Conservation (phyloP, 148 eudicot species). For the Vaccinium corymbosum region DNA sequence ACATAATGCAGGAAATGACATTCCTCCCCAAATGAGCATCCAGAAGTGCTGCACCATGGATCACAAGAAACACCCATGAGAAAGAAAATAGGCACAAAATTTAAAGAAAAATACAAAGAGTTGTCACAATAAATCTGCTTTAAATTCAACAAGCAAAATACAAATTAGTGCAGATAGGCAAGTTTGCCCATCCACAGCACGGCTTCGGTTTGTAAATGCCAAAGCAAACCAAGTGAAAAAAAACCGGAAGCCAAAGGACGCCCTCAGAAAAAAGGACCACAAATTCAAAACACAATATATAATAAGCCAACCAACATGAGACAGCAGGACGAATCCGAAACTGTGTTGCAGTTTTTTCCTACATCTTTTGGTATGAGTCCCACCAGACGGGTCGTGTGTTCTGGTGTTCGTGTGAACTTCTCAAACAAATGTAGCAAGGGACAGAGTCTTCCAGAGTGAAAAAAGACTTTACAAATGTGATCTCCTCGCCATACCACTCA, state of each 20-base stretch:
- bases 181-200: not conserved
- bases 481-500: not conserved
- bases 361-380: not conserved
- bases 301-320: too few species aligned
- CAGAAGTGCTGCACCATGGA: constrained; percentile 21
- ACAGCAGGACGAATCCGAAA: not conserved
- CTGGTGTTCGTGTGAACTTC: not conserved
- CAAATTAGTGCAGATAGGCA: not conserved
- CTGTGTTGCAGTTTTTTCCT: not conserved
- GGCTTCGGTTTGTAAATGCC: not conserved
- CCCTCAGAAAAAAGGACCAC: not conserved
- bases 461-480: not conserved
- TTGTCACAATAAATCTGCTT: not conserved
- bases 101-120: not conserved
- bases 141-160: not conserved
- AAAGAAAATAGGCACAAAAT: not conserved
- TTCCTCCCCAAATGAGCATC: constrained; percentile 20
- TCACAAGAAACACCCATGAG: not conserved
- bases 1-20: constrained; percentile 19
- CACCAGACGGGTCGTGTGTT: not conserved
- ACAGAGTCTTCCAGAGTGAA: not conserved
- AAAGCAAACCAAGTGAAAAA: not conserved
- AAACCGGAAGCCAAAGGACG: not conserved
- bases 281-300: not conserved
- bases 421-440: not conserved